Base-by-base conservation (phyloP, 805 yeast species). In the Zygoascus ofunaensis region DNA sequence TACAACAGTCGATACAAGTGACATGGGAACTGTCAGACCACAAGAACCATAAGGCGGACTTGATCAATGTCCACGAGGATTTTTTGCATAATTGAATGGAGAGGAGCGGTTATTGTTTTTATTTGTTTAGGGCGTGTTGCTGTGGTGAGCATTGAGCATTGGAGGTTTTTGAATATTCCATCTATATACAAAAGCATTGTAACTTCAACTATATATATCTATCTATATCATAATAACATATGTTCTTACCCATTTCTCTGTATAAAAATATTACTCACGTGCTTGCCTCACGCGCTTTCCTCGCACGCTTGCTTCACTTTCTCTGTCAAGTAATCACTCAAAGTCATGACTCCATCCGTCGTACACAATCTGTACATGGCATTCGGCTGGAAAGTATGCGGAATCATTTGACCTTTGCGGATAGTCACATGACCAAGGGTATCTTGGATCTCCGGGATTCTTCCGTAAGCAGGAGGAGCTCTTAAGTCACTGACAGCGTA, bases 401-500 rank as follows among this genome's bases (percentile, higher is more conserved):
- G 67, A 1, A 76, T 64, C 47, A 85, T 80, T 37, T 68, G 66
- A 1, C 85, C 83, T 2, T 68, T 17, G 49, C 73, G 73, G 2
- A 84, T 82, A 49, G 72, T 71, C 7, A 83, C 79, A 54, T 79
- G 81, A 1, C 94, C 94, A 42, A 77, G 67, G 1, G 78, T 76
- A 52, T 81, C 82, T 49, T 81, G 85, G 5, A 81, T 73, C 18
- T 79, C 82, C 1, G 90, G 86, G 12, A 72, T 73, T 51, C 92
- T 68, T 28, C 80, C 81, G 48, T 73, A 76, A 19, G 72, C 64
- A 1, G 90, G 87, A 1, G 76, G 70, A 39, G 71, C 74, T 47
- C 92, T 69, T 49, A 80, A 68, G 57, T 84, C 94, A 52, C 75
- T 80, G 37, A 85, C 73, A 5, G 87, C 86, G 80, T 82, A 75